phyloP scores from a whole-genome alignment of 306 rosid species.

The Pyrus bretschneideri region DNA sequence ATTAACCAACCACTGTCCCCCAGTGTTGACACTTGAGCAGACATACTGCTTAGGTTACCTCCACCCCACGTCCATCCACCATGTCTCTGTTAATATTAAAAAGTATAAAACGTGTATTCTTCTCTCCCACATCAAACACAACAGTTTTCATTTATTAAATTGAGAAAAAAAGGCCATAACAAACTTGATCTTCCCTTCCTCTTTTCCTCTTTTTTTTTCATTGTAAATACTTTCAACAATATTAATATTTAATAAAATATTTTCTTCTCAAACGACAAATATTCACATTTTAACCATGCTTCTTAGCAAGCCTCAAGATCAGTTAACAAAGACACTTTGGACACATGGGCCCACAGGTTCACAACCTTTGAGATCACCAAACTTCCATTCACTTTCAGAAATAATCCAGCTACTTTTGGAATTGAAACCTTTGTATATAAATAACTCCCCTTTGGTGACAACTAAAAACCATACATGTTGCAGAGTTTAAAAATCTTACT shows the following conservation, averaged over 20 bases:
- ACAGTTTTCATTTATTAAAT: background rate
- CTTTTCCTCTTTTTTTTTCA: background rate
- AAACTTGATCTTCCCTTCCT: conserved; percentile 6
- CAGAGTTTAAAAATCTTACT: background rate
- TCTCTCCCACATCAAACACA: background rate
- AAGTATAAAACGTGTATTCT: background rate
- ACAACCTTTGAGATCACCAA: background rate
- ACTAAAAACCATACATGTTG: background rate
- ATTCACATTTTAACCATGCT: background rate
- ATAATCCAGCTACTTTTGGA: background rate
- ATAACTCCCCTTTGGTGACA: background rate
- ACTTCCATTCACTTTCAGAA: background rate
- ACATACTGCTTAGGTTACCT: conserved; percentile 96
- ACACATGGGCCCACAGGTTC: background rate
- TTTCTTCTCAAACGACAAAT: background rate
- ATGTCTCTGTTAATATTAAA: conserved; percentile 55
- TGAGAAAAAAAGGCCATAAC: conserved; percentile 14
- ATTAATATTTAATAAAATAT: too few species aligned
- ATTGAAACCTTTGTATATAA: background rate
- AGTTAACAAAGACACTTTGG: background rate
- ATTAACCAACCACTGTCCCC: conserved; percentile 96
- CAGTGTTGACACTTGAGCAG: conserved; percentile 91
- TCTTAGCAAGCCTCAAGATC: background rate
- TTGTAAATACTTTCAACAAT: background rate
- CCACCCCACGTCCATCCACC: conserved; percentile 99